Evolutionary conservation across 441 rosid species (phyloP).

Genomic region (Isatis lusitanica): DNA sequence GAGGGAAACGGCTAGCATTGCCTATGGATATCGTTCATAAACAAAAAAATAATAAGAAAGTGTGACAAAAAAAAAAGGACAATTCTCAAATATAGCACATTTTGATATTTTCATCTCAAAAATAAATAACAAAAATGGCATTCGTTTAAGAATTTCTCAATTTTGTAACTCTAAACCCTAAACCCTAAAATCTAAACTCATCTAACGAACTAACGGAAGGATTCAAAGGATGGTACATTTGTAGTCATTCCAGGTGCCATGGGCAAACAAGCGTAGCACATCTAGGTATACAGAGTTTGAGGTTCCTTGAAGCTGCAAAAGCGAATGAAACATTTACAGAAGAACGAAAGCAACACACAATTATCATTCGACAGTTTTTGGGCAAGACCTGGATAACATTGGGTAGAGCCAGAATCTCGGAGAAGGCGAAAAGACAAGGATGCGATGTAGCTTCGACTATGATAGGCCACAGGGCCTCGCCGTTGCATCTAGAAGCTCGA

Average conservation of each 20-base stretch:
- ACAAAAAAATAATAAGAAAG: neutral
- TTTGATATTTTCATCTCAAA: too few relatives aligned
- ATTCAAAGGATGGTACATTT: conserved; percentile 56
- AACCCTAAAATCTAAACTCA: too few relatives aligned
- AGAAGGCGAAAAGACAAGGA: conserved; percentile 91
- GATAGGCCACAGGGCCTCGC: conserved; percentile 54
- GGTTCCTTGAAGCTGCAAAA: conserved; percentile 80
- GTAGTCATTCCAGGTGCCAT: conserved; percentile 96
- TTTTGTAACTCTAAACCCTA: too few relatives aligned
- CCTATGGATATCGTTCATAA: conserved; percentile 40
- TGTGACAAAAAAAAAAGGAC: neutral
- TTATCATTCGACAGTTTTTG: neutral
- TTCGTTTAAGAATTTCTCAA: too few relatives aligned
- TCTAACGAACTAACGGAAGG: neutral
- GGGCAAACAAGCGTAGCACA: conserved; percentile 76
- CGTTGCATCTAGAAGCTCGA: conserved; percentile 58
- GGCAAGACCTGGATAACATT: conserved; percentile 53
- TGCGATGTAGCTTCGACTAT: conserved; percentile 85
- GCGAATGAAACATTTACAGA: neutral
- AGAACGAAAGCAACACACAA: too few relatives aligned
- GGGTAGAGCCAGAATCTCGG: conserved; percentile 88
- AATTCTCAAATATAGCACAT: too few relatives aligned
- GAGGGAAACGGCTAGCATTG: conserved; percentile 57
- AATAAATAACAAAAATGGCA: too few relatives aligned
- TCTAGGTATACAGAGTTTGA: conserved; percentile 56